Evolutionary conservation across 2,329 filamentous ascomycete species (phyloP), one percentile per base, ranked within the genome.

Genomic region (Blastomyces parvus): DNA sequence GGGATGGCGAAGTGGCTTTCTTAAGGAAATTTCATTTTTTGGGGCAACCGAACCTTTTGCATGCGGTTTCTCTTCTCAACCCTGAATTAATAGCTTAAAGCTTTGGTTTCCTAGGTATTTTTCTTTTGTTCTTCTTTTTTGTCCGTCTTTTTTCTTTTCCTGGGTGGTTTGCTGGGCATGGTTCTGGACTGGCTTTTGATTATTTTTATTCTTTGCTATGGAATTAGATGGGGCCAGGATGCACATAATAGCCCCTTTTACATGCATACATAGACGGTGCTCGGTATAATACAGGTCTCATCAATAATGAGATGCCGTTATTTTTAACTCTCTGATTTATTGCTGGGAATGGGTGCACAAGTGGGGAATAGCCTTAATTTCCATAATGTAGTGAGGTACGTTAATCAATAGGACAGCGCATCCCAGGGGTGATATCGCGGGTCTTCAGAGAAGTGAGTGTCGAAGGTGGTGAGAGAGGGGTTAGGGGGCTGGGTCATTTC

Each of bases 41-140:
- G 19, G 14, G 14, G 19, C 40, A 17, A 17, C 17, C 13, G 2
- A 22, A 14, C 46, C 22, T 44, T 48, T 4, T 44, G n/a, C 2
- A 19, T 11, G 30, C 22, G 53, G 6, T 36, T 55, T 36, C 11
- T 57, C 33, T 40, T 40, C 33, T 55, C 33, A 17, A 59, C 57
- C 11, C 25, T 46, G 57, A 46, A 59, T 59, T 59, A 59, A 19
- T 46, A 59, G 38, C 42, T 58, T 46, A 33, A 57, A 25, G 25
- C n/a, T 33, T 36, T 30, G 4, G 9, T 50, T 57, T 57, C 38
- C 27, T 56, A 19, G 27, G 25, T 50, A 8, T 19, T 11, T 42
- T 59, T 36, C 46, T 8, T 27, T 25, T 27, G 25, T 27, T 38
- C 5, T 30, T 38, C 19, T 2, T 1, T 25, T 38, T 57, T 40